Percentiles rank a stretch among this genome's conserved stretches.
These are phyloP conservation scores for Rhodomyrtus psidioides DNA, from an alignment of 441 rosid genomes.

Conservation along the genomic window DNA sequence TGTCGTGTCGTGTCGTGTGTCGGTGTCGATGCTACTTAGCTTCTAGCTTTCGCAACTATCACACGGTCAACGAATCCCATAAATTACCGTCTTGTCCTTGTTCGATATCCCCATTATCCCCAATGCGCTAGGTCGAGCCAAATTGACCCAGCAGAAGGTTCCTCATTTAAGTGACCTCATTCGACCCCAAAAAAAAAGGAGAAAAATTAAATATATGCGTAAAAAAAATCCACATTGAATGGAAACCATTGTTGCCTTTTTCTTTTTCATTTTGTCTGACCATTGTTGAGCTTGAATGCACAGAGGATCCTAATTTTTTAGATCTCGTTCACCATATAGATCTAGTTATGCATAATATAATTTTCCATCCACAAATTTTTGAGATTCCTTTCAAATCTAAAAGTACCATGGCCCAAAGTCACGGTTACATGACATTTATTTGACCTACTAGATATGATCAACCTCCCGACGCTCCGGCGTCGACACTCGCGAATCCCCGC, in stretches of 20 bases:
- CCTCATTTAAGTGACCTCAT: not conserved
- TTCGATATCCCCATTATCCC: too few species aligned
- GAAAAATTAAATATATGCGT: too few species aligned
- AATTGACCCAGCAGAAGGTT: not conserved
- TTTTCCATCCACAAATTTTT: not conserved
- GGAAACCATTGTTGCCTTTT: not conserved
- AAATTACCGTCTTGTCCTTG: too few species aligned
- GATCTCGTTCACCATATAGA: not conserved
- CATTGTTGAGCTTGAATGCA: not conserved
- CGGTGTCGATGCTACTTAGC: too few species aligned
- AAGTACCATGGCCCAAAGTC: not conserved
- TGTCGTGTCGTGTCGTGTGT: too few species aligned
- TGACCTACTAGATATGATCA: not conserved
- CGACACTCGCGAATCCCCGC: fast-evolving
- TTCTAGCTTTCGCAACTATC: too few species aligned
- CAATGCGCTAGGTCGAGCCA: not conserved
- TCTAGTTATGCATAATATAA: not conserved
- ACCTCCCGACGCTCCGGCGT: not conserved
- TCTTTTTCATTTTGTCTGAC: too few species aligned
- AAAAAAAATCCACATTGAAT: not conserved
- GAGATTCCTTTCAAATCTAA: not conserved
- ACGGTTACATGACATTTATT: not conserved
- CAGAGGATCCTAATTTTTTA: not conserved
- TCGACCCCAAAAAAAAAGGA: not conserved
- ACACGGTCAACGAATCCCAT: too few species aligned